Conservation (phyloP, 306 rosid genomes). For the Begonia masoniana region DNA sequence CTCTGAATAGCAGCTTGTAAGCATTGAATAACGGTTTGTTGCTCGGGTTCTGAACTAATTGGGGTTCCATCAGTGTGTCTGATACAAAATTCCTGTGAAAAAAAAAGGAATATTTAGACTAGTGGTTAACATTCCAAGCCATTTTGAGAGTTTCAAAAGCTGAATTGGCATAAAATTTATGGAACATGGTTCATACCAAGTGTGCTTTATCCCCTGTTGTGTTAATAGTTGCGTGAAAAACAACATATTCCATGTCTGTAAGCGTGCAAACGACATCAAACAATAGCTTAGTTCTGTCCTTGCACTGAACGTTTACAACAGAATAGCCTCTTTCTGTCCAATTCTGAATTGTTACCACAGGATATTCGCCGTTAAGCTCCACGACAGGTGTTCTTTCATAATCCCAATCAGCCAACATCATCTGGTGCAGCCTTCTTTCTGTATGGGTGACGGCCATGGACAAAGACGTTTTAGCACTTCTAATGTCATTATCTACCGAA, state of each 20-base stretch:
- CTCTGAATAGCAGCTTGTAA: constrained; percentile 77
- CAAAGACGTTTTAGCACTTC: constrained; percentile 67
- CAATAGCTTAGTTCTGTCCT: constrained; percentile 69
- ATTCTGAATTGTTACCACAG: constrained; percentile 56
- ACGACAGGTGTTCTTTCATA: constrained; percentile 60
- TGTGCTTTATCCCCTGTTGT: constrained; percentile 39
- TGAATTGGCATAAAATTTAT: background rate
- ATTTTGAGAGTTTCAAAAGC: background rate
- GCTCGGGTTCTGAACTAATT: constrained; percentile 85
- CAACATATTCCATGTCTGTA: constrained; percentile 89
- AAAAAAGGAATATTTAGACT: background rate
- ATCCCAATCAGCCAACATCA: constrained; percentile 91
- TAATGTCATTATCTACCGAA: constrained; percentile 70
- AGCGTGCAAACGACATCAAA: constrained; percentile 78
- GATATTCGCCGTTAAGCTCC: constrained; percentile 13
- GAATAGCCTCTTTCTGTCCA: constrained; percentile 84
- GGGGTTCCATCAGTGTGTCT: constrained; percentile 87
- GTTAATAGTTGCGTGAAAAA: constrained; percentile 78
- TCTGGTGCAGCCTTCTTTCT: constrained; percentile 84
- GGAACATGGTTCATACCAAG: constrained; percentile 36
- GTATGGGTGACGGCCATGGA: constrained; percentile 54
- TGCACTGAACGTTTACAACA: constrained; percentile 76
- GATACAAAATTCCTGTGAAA: constrained; percentile 70
- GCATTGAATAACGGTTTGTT: constrained; percentile 77
- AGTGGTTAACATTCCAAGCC: constrained; percentile 4